Conservation (phyloP, 805 yeast genomes). For the Candida parachauliodes region DNA sequence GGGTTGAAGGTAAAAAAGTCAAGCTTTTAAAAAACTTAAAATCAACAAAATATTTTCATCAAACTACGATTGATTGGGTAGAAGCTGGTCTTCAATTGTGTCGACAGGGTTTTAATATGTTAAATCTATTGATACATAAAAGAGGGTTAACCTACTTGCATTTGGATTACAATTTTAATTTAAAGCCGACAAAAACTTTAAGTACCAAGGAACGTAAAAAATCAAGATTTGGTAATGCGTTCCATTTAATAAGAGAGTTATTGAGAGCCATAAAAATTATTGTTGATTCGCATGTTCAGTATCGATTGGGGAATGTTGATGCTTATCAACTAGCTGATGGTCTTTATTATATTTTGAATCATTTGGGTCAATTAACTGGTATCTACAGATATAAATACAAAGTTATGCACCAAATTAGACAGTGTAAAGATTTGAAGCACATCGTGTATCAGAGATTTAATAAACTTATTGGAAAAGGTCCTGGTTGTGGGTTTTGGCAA, state of each 20-base stretch:
- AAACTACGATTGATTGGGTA: constrained; percentile 94
- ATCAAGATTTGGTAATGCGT: constrained; percentile 94
- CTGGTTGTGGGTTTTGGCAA: constrained; percentile 99
- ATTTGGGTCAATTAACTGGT: constrained; percentile 94
- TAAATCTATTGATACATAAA: constrained; percentile 82
- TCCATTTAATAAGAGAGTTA: constrained; percentile 89
- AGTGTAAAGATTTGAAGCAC: constrained; percentile 93
- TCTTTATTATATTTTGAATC: constrained; percentile 82
- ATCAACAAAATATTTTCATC: constrained; percentile 83
- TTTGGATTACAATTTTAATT: constrained; percentile 89
- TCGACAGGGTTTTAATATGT: constrained; percentile 90
- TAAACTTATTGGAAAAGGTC: constrained; percentile 88
- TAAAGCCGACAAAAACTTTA: constrained; percentile 93
- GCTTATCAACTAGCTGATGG: constrained; percentile 96
- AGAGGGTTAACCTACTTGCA: constrained; percentile 90
- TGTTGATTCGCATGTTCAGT: constrained; percentile 93
- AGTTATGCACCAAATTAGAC: constrained; percentile 97
- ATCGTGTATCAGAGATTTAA: constrained; percentile 85
- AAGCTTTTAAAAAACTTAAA: constrained; percentile 63
- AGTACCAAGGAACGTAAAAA: constrained; percentile 95
- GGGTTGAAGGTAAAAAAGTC: constrained; percentile 38
- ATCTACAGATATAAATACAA: constrained; percentile 94
- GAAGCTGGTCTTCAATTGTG: constrained; percentile 96
- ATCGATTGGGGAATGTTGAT: constrained; percentile 83
- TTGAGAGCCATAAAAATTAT: constrained; percentile 76